These are phyloP conservation scores for Begonia fuchsioides DNA, from an alignment of 306 rosid genomes.

Conservation along the genomic window DNA sequence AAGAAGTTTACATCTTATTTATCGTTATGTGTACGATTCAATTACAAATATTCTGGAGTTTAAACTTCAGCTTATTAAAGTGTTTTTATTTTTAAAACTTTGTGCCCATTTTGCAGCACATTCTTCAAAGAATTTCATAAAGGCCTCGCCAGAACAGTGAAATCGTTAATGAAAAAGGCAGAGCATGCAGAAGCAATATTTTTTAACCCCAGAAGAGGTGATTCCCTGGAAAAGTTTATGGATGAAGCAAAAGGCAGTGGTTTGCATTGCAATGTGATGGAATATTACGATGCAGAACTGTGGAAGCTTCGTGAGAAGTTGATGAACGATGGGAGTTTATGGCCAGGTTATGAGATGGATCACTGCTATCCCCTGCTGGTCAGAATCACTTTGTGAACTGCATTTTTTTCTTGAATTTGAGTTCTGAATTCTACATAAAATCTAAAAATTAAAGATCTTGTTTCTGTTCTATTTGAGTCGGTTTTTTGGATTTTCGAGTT, in stretches of 20 bases:
- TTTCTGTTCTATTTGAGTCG: too few relatives aligned
- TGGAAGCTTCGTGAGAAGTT: slow-evolving; percentile 48
- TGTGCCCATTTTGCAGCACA: slow-evolving; percentile 44
- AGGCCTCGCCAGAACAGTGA: slow-evolving; percentile 47
- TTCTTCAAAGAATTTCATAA: slow-evolving; percentile 68
- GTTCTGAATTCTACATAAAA: too few relatives aligned
- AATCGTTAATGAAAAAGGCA: slow-evolving; percentile 31
- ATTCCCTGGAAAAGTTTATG: slow-evolving; percentile 53
- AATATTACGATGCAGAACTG: slow-evolving; percentile 46
- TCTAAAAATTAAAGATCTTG: too few relatives aligned
- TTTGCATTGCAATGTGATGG: slow-evolving; percentile 41
- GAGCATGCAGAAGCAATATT: slow-evolving; percentile 48
- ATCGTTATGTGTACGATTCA: too few relatives aligned
- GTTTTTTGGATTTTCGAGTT: too few relatives aligned
- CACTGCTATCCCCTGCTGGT: slow-evolving; percentile 67
- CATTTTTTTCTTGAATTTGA: too few relatives aligned
- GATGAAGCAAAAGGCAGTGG: slow-evolving; percentile 41
- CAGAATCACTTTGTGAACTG: slow-evolving; percentile 39
- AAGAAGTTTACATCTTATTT: too few relatives aligned
- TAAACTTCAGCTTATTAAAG: too few relatives aligned
- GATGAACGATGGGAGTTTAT: slow-evolving; percentile 37
- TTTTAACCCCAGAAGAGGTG: slow-evolving; percentile 70
- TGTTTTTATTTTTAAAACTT: too few relatives aligned
- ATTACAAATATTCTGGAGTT: too few relatives aligned
- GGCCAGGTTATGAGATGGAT: slow-evolving; percentile 59